Evolutionary conservation across 345 rosid genomes (phyloP).

Genomic region (Toxicodendron radicans): DNA sequence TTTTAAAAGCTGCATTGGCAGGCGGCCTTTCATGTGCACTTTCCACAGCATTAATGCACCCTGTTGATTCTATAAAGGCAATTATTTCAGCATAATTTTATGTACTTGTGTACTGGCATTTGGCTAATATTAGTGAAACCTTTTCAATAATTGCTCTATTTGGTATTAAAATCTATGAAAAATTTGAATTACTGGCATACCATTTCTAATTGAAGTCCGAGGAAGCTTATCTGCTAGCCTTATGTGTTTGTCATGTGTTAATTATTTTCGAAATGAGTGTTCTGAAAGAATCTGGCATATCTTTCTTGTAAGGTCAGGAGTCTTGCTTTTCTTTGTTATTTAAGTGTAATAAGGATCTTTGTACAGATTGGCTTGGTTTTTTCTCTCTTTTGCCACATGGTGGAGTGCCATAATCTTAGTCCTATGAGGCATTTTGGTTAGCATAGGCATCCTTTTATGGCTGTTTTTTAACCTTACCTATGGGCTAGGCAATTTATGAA

Average conservation of each 20-base stretch:
- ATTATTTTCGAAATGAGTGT: neutral
- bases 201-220: neutral
- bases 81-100: slow-evolving; percentile 17
- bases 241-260: neutral
- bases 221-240: neutral
- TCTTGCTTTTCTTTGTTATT: neutral
- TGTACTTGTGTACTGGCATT: slow-evolving; percentile 9
- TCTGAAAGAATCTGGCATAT: neutral
- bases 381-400: neutral
- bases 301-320: no score
- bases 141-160: neutral
- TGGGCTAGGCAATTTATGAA: neutral
- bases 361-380: neutral
- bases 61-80: slow-evolving; percentile 90
- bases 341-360: neutral
- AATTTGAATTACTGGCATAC: neutral
- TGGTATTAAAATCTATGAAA: neutral
- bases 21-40: slow-evolving; percentile 97
- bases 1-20: slow-evolving; percentile 91
- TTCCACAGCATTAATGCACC: slow-evolving; percentile 83
- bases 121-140: slow-evolving; percentile 5
- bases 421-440: neutral
- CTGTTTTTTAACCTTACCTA: neutral
- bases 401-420: neutral
- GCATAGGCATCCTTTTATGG: neutral